phyloP scores from a whole-genome alignment of 352 stramenopile species.

The Phytophthora chlamydospora region DNA sequence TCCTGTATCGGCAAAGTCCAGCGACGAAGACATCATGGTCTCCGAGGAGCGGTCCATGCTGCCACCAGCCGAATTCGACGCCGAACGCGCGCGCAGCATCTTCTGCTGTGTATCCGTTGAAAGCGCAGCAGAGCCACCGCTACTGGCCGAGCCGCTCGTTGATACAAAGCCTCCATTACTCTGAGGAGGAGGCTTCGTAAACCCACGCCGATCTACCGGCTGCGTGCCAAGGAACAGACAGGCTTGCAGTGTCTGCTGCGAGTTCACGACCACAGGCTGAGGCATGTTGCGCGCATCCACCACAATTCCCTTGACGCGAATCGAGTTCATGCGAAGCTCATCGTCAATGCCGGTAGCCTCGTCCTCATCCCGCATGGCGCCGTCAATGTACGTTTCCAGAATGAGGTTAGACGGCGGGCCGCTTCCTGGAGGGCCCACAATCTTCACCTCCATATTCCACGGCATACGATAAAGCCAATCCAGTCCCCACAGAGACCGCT shows the following conservation, averaged over 20 bases:
- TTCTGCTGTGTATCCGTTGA: conserved; percentile 67
- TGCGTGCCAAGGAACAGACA: conserved; percentile 88
- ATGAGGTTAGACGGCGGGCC: conserved; percentile 86
- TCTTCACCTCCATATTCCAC: conserved; percentile 93
- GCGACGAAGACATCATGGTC: conserved; percentile 43
- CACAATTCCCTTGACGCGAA: conserved; percentile 88
- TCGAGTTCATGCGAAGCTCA: conserved; percentile 87
- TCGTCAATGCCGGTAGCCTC: conserved; percentile 77
- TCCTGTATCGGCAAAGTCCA: conserved; percentile 74
- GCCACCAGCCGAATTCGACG: conserved; percentile 50
- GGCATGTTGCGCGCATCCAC: conserved; percentile 89
- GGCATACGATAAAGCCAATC: conserved; percentile 92
- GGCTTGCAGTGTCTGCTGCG: conserved; percentile 86
- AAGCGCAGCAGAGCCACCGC: conserved; percentile 41
- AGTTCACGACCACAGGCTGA: conserved; percentile 87
- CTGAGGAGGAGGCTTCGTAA: conserved; percentile 86
- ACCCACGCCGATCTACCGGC: conserved; percentile 83
- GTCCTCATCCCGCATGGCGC: conserved; percentile 76
- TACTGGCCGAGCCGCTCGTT: conserved; percentile 35
- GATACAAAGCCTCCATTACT: conserved; percentile 89
- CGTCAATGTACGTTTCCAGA: conserved; percentile 90
- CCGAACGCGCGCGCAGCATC: conserved; percentile 56
- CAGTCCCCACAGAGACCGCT: conserved; percentile 79
- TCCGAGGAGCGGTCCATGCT: conserved; percentile 76
- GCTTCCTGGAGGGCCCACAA: conserved; percentile 83